These are phyloP conservation scores for Chytriomyces sp. DNA, from an alignment of 192 early-diverging fungal species.

Conservation along the genomic window DNA sequence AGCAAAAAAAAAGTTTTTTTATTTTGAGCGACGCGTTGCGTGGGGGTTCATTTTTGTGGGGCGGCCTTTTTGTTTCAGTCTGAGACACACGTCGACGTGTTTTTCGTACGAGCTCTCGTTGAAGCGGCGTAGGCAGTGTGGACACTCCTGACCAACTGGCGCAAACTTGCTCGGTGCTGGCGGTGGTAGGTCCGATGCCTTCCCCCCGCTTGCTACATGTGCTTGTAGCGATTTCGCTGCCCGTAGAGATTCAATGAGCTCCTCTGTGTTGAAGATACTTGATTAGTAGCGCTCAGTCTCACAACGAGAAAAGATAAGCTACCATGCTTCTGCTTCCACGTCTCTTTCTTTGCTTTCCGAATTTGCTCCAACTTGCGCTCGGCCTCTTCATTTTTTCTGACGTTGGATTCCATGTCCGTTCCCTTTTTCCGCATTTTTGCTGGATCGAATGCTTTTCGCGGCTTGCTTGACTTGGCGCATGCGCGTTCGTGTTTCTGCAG, in stretches of 20 bases:
- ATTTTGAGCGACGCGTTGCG: background rate
- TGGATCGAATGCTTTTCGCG: constrained; percentile 26
- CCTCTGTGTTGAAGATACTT: constrained; percentile 3
- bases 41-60: constrained; percentile 5
- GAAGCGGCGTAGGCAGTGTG: constrained; percentile 31
- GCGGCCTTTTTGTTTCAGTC: constrained; percentile 21
- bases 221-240: constrained; percentile 22
- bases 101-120: constrained; percentile 22
- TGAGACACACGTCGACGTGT: constrained; percentile 26
- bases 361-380: constrained; percentile 27
- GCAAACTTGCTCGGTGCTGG: background rate
- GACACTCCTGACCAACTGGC: constrained; percentile 19
- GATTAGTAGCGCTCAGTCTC: background rate
- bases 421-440: constrained; percentile 24
- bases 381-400: background rate
- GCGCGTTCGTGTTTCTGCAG: constrained; percentile 24
- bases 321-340: constrained; percentile 18
- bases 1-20: background rate
- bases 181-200: constrained; percentile 13
- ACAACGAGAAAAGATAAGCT: background rate
- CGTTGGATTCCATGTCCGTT: constrained; percentile 15
- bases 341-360: constrained; percentile 15
- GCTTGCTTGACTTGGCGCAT: constrained; percentile 20
- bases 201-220: constrained; percentile 7
- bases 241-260: constrained; percentile 17